A percentile compares a stretch with the other conserved stretches of the same genome.
These are phyloP conservation scores for Pascua guehoae DNA, from an alignment of 1,284 basidiomycete species.

Conservation along the genomic window DNA sequence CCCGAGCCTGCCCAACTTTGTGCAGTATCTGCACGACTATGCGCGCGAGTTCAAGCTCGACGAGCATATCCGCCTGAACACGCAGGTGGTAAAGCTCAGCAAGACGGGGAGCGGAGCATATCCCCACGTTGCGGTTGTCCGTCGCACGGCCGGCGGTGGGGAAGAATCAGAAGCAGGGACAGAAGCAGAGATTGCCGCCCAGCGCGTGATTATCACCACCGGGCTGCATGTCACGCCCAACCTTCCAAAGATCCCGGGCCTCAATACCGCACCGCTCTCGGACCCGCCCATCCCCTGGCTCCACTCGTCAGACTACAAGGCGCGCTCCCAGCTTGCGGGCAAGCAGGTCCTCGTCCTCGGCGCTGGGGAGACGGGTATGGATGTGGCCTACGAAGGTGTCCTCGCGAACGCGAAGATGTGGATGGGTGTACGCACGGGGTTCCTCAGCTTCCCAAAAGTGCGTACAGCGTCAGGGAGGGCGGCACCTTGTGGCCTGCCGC, in stretches of 20 bases:
- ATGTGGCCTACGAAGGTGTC: conserved; percentile 57
- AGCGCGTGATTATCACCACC: conserved; percentile 5
- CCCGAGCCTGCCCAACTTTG: conserved; percentile 58
- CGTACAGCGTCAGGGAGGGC: no score
- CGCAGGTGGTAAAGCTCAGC: conserved; percentile 48
- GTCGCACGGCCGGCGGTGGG: no score
- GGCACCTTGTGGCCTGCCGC: no score
- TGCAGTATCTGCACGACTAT: conserved; percentile 59
- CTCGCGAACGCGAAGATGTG: conserved; percentile 56
- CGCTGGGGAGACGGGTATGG: conserved; percentile 65
- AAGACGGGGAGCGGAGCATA: conserved; percentile 18
- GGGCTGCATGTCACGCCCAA: conserved; percentile 54
- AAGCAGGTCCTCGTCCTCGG: conserved; percentile 59
- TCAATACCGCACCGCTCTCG: conserved; percentile 43
- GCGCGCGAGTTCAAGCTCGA: conserved; percentile 53
- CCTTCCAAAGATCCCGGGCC: conserved; percentile 55
- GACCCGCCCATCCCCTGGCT: conserved; percentile 43
- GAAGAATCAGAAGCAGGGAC: no score
- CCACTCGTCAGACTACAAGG: conserved; percentile 59
- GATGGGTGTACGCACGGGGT: conserved; percentile 57
- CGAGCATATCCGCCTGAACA: conserved; percentile 52
- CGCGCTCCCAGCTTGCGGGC: conserved; percentile 52
- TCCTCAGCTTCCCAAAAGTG: conserved; percentile 62
- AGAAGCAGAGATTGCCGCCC: not conserved
- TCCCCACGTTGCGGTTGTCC: no score